These are phyloP conservation scores for Phytophthora multivora DNA, from an alignment of 352 stramenopile genomes.

Conservation along the genomic window DNA sequence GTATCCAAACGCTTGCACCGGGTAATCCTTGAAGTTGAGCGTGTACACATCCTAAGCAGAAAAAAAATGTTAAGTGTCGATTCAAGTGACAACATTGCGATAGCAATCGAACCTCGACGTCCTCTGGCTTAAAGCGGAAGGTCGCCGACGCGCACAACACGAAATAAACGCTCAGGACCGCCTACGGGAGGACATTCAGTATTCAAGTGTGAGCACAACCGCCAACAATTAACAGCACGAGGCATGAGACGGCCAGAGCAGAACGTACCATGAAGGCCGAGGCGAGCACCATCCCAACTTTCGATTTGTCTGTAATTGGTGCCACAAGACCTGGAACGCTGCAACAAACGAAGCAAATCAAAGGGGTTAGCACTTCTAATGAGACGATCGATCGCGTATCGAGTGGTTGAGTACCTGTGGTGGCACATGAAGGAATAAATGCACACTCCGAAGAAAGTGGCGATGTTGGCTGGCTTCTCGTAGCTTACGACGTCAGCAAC, in stretches of 20 bases:
- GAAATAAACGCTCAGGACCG: constrained; percentile 81
- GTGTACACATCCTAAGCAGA: constrained; percentile 84
- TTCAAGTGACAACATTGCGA: constrained; percentile 18
- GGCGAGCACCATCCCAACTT: constrained; percentile 67
- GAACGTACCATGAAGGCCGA: constrained; percentile 69
- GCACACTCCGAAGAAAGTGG: constrained; percentile 86
- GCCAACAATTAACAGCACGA: constrained; percentile 4
- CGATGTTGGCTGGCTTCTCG: constrained; percentile 72
- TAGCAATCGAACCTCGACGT: constrained; percentile 67
- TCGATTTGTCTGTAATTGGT: constrained; percentile 82
- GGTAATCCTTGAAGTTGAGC: constrained; percentile 88
- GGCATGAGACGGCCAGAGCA: not conserved
- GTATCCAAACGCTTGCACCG: constrained; percentile 79
- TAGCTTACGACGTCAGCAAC: constrained; percentile 72
- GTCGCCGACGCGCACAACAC: constrained; percentile 76
- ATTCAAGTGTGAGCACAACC: constrained; percentile 10
- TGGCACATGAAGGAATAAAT: constrained; percentile 94
- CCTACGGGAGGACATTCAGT: constrained; percentile 36
- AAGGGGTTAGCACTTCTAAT: not conserved
- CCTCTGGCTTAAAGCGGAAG: constrained; percentile 79
- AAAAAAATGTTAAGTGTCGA: constrained; percentile 12
- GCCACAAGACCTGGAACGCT: constrained; percentile 85
- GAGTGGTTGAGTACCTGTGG: constrained; percentile 57
- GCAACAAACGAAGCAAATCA: not conserved
- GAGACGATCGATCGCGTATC: not conserved